Base-by-base conservation (phyloP, 345 rosid genomes). In the Citrus glauca region DNA sequence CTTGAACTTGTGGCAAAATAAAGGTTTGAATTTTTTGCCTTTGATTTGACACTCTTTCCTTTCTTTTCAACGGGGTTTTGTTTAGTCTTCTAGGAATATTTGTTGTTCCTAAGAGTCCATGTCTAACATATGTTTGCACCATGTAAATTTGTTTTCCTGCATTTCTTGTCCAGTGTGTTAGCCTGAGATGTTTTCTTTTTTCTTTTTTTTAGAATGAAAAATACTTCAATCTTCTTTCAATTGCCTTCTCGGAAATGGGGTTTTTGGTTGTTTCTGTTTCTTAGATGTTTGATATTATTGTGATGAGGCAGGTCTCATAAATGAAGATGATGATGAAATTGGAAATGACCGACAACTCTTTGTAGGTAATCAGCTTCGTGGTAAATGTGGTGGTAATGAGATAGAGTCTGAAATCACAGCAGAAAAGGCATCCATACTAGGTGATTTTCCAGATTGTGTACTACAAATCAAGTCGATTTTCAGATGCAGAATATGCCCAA, bases 401-500 rank as follows among this genome's bases (percentile, higher is more conserved):
- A 80, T 25, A 74, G 71, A 72, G 56, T 70, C 35, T 11, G 71
- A 69, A 77, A 45, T 25, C 42, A 25, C 22, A 22, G 83, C 77
- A 60, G 77, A 84, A 22, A 62, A 71, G 74, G 82, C 82, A 59
- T 71, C 84, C 6, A 59, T 84, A 14, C 82, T 87, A 66, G 79
- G 75, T 75, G 90, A 87, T 83, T 78, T 90, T 74, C 84, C 88
- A n/a, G 88, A 85, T 19, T 92, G 89, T 88, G 77, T 96, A 71
- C 62, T 91, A 42, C 84, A 88, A 80, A 80, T 83, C 85, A 92
- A 96, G 79, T 89, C 96, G 0, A 93, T 91, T 80, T 94, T 84
- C 78, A 92, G 84, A 85, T 96, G 99, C 90, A 87, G 90, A 86
- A 84, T 92, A 64, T 96, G 98, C 79, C 98, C 98, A 30, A 80